Evolutionary conservation across 306 rosid species (phyloP).

Genomic region (Trifolium subterraneum): DNA sequence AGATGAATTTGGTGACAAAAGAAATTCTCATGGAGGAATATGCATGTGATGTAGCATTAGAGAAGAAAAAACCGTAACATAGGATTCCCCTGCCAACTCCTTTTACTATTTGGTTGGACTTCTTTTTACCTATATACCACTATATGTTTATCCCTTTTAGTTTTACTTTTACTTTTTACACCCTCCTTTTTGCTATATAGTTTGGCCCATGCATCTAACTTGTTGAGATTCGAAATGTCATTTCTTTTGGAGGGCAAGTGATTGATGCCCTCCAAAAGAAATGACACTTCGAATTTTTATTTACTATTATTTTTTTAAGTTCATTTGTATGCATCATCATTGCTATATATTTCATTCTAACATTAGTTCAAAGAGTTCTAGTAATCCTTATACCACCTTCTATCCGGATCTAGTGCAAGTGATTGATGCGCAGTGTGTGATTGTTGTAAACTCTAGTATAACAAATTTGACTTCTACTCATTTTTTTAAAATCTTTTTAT

Average conservation of each 20-base stretch:
- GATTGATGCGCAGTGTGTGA: no score
- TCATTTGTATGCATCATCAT: not conserved
- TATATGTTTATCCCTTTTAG: not conserved
- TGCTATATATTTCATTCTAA: not conserved
- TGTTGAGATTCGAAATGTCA: no score
- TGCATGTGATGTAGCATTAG: not conserved
- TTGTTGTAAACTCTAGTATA: no score
- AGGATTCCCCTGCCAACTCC: not conserved
- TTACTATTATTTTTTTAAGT: no score
- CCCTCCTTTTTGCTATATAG: not conserved
- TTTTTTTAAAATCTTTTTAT: no score
- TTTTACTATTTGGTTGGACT: conserved; percentile 11
- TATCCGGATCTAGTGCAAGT: not conserved
- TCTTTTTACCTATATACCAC: not conserved
- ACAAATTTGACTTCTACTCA: no score
- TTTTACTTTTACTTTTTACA: conserved; percentile 17
- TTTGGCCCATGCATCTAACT: no score
- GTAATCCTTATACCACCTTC: not conserved
- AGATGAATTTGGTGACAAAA: no score
- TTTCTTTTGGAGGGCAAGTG: no score
- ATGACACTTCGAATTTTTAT: no score
- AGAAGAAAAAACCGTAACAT: not conserved
- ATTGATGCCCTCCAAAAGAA: no score
- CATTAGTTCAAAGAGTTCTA: not conserved
- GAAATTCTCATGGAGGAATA: not conserved